Percentiles rank a stretch among this genome's conserved stretches.
Evolutionary conservation across 169 alveolate species (phyloP).

Genomic region (Plasmodium vivax): DNA sequence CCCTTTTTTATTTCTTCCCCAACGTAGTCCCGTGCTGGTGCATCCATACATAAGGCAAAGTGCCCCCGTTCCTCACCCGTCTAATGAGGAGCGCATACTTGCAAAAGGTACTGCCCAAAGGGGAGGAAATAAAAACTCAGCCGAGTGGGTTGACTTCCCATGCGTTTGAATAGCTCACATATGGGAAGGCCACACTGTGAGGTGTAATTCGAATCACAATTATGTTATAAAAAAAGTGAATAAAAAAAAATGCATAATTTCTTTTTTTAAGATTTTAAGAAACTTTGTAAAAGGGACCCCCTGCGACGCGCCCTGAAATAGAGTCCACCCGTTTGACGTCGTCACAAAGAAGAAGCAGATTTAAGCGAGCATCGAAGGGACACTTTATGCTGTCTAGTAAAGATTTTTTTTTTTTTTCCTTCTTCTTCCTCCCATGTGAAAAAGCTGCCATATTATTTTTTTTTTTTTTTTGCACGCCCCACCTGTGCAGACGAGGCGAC

Average conservation of each 20-base stretch:
- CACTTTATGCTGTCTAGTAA: background rate
- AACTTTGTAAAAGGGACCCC: background rate
- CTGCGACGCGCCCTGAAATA: background rate
- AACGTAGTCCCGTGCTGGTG: background rate
- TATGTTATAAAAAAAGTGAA: background rate
- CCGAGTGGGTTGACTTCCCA: background rate
- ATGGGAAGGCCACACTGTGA: background rate
- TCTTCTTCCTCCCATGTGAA: background rate
- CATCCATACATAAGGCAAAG: background rate
- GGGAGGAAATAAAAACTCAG: no score
- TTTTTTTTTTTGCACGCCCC: background rate
- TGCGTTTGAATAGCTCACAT: background rate
- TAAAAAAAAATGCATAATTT: background rate
- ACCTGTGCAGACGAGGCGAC: background rate
- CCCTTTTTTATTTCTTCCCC: background rate
- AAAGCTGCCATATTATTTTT: background rate
- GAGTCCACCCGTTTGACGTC: background rate
- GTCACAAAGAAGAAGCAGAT: background rate
- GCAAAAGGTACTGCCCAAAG: no score
- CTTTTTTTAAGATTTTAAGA: background rate
- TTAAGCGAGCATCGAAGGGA: background rate
- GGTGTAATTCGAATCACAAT: background rate
- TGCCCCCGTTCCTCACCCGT: no score
- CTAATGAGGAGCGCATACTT: no score
- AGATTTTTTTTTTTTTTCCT: background rate